Conservation (phyloP, 2,329 filamentous ascomycete species). For the Nigrograna mackinnonii region DNA sequence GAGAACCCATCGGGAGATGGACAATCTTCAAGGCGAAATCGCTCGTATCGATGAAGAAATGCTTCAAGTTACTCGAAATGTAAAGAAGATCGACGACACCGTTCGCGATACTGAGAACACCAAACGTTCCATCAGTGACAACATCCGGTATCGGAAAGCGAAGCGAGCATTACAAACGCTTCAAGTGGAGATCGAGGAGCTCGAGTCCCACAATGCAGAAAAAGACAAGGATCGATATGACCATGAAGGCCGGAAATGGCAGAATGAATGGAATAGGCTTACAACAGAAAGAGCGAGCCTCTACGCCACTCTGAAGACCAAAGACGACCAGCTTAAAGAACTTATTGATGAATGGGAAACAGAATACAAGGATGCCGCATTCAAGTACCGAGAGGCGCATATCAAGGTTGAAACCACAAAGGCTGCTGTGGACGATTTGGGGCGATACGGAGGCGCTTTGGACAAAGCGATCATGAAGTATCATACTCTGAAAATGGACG, state of each 20-base stretch:
- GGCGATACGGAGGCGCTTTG: constrained; percentile 78
- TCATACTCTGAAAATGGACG: constrained; percentile 95
- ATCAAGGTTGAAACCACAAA: constrained; percentile 91
- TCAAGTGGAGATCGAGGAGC: constrained; percentile 68
- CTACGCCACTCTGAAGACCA: constrained; percentile 78
- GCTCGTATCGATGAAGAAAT: constrained; percentile 69
- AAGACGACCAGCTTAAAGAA: constrained; percentile 77
- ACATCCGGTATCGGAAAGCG: constrained; percentile 81
- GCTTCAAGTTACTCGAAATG: constrained; percentile 65
- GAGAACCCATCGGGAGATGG: constrained; percentile 70
- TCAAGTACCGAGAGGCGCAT: constrained; percentile 82
- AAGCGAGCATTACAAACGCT: constrained; percentile 70
- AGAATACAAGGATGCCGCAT: constrained; percentile 81
- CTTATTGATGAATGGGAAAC: constrained; percentile 80
- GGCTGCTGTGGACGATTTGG: constrained; percentile 88
- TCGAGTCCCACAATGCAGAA: constrained; percentile 79
- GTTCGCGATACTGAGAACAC: constrained; percentile 79
- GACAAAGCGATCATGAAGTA: constrained; percentile 98
- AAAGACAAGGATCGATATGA: constrained; percentile 79
- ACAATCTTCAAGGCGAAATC: constrained; percentile 68
- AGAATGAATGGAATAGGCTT: constrained; percentile 69
- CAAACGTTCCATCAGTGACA: constrained; percentile 86
- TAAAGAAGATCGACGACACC: constrained; percentile 78
- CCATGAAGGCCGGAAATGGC: constrained; percentile 68
- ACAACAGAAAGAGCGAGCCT: constrained; percentile 74